Evolutionary conservation across 805 yeast species (phyloP), one percentile per base, ranked within the genome.

Genomic region (Lipomyces orientalis): DNA sequence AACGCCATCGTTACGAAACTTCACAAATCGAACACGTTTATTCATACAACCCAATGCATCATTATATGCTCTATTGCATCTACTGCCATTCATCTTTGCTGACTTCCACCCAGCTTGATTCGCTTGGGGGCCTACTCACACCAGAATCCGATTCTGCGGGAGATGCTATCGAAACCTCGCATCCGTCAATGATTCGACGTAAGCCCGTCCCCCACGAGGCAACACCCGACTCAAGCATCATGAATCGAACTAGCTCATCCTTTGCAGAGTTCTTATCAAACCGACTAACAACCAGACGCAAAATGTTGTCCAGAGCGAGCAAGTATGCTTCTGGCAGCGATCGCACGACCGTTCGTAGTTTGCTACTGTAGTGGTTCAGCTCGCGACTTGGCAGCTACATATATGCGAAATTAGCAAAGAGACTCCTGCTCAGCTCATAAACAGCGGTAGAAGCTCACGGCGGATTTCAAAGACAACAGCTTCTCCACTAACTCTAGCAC

Each of bases 171-270:
- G 49, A 43, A 49, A 61, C 19, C 43, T 62, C 66, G 39, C 37
- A 52, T 12, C 67, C 60, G 4, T 66, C 70, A 6, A 68, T 60
- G 4, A 68, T 63, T 31, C 64, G 43, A 10, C 71, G 61, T 55
- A 68, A 37, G 3, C 67, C 71, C 43, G 70, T 60, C n/a, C 64
- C 68, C 71, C 71, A 68, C 29, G 67, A 57, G 31, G 65, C 70
- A n/a, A 68, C 67, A n/a, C 71, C 71, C 2, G 63, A 58, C 54
- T 65, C 65, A 6, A 54, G 25, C 71, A 68, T 66, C 70, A 68
- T 66, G 54, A 67, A 66, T 57, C 43, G 35, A n/a, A 68, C 61
- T 6, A 66, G 58, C 8, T 51, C 49, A 5, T 60, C 67, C 33
- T 54, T 60, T 9, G 70, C 64, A 33, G 58, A 57, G 19, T 25